These are phyloP conservation scores for Leccinum pellstonianum DNA, from an alignment of 768 basidiomycete genomes.

Conservation along the genomic window DNA sequence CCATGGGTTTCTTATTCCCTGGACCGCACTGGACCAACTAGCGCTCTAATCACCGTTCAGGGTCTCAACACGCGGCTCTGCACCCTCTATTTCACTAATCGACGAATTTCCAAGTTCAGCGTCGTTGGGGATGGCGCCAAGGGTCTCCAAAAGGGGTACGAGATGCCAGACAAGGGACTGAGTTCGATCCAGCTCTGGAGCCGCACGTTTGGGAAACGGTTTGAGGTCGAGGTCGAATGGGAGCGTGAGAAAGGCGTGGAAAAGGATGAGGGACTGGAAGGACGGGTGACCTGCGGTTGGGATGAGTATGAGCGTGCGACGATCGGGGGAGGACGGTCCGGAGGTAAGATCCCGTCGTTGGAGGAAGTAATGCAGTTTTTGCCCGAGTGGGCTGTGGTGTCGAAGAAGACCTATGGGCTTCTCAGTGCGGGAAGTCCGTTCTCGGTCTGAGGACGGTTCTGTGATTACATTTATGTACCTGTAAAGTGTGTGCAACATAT, in stretches of 20 bases:
- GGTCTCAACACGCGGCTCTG: slow-evolving; percentile 67
- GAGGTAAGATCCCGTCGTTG: slow-evolving; percentile 60
- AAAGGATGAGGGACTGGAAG: slow-evolving; percentile 27
- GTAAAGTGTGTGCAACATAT: too few species aligned
- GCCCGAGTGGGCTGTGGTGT: slow-evolving; percentile 66
- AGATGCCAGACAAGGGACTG: slow-evolving; percentile 36
- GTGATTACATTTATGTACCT: background rate
- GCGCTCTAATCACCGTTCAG: slow-evolving; percentile 48
- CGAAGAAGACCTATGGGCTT: slow-evolving; percentile 54
- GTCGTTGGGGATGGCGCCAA: slow-evolving; percentile 37
- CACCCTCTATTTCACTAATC: slow-evolving; percentile 53
- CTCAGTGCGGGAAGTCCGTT: slow-evolving; percentile 47
- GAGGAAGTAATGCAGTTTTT: slow-evolving; percentile 65
- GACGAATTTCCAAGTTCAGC: slow-evolving; percentile 41
- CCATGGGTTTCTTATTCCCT: slow-evolving; percentile 47
- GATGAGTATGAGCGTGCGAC: slow-evolving; percentile 63
- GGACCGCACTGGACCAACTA: slow-evolving; percentile 40
- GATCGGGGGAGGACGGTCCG: slow-evolving; percentile 41
- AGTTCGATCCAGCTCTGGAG: slow-evolving; percentile 56
- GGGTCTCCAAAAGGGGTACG: slow-evolving; percentile 44
- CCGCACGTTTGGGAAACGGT: slow-evolving; percentile 53
- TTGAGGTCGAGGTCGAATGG: slow-evolving; percentile 56
- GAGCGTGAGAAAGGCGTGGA: slow-evolving; percentile 19
- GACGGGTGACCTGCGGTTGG: slow-evolving; percentile 62
- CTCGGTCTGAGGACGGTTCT: slow-evolving; percentile 17